These are phyloP conservation scores for Fusarium coicis DNA, from an alignment of 2,329 filamentous ascomycete species.

Conservation along the genomic window DNA sequence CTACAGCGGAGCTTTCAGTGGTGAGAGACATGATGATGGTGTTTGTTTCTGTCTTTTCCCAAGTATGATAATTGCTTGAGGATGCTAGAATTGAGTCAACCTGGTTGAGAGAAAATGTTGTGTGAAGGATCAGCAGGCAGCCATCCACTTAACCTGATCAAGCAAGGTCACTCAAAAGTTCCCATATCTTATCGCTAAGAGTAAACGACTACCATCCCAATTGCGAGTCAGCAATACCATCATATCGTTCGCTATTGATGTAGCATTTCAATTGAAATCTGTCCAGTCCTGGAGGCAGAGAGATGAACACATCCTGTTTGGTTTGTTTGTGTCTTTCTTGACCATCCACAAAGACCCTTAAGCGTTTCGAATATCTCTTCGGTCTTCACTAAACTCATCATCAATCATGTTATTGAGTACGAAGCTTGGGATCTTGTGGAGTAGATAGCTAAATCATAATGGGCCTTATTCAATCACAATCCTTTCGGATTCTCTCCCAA, in stretches of 20 bases:
- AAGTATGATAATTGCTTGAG: not conserved
- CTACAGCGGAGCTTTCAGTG: slow-evolving; percentile 8
- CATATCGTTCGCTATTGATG: not conserved
- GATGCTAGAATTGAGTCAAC: not conserved
- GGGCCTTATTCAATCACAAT: slow-evolving; percentile 1
- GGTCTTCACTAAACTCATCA: not conserved
- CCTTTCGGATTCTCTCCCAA: slow-evolving; percentile 3
- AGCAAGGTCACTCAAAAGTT: slow-evolving; percentile 6
- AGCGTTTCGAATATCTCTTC: not conserved
- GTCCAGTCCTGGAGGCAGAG: not conserved
- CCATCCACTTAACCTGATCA: slow-evolving; percentile 16
- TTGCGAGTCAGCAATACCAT: not conserved
- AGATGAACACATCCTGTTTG: not conserved
- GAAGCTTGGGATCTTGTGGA: fast-evolving
- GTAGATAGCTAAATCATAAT: too few species aligned
- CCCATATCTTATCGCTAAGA: slow-evolving; percentile 2
- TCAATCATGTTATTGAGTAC: not conserved
- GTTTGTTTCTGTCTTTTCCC: not conserved
- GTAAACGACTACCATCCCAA: not conserved
- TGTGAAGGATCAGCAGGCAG: not conserved
- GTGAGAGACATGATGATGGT: not conserved
- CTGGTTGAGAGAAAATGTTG: not conserved
- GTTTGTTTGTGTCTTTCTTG: not conserved
- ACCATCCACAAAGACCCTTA: too few species aligned
- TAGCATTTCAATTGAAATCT: not conserved